Evolutionary conservation across 2,329 filamentous ascomycete genomes (phyloP).

Genomic region (Sporothrix dimorphospora): DNA sequence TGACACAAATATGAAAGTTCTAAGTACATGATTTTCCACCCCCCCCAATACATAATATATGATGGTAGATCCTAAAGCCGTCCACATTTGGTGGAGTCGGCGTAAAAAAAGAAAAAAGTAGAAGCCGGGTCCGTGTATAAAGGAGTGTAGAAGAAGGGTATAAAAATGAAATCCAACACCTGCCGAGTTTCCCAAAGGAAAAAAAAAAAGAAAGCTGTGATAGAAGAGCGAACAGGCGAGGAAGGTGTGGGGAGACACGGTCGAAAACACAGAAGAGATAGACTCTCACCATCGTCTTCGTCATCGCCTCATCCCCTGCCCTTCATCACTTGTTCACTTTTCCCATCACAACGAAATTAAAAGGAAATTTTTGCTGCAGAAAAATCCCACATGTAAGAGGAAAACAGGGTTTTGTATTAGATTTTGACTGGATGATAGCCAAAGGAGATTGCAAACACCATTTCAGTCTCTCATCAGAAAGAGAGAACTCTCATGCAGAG

Average conservation of each 20-base stretch:
- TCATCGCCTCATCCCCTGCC: background rate
- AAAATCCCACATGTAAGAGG: constrained; percentile 13
- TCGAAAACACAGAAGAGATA: background rate
- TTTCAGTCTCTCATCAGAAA: background rate
- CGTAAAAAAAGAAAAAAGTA: constrained; percentile 1
- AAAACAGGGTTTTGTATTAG: constrained; percentile 23
- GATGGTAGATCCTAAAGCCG: background rate
- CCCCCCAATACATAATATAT: constrained; percentile 18
- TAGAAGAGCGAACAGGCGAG: background rate
- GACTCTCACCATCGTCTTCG: background rate
- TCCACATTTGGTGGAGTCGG: background rate
- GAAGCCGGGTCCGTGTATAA: constrained; percentile 27
- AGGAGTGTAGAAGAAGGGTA: constrained; percentile 31
- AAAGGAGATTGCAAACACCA: background rate
- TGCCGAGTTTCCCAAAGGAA: constrained; percentile 14
- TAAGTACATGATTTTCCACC: constrained; percentile 18
- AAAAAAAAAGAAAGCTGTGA: background rate
- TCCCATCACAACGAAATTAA: constrained; percentile 4
- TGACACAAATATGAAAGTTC: constrained; percentile 13
- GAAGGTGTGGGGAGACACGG: background rate
- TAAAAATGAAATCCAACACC: constrained; percentile 18
- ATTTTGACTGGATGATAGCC: background rate
- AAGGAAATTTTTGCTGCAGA: constrained; percentile 26
- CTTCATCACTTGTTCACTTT: background rate
- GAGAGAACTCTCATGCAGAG: background rate